These are phyloP conservation scores for Beta lomatogona DNA, from an alignment of 179 eudicot genomes.

Conservation along the genomic window DNA sequence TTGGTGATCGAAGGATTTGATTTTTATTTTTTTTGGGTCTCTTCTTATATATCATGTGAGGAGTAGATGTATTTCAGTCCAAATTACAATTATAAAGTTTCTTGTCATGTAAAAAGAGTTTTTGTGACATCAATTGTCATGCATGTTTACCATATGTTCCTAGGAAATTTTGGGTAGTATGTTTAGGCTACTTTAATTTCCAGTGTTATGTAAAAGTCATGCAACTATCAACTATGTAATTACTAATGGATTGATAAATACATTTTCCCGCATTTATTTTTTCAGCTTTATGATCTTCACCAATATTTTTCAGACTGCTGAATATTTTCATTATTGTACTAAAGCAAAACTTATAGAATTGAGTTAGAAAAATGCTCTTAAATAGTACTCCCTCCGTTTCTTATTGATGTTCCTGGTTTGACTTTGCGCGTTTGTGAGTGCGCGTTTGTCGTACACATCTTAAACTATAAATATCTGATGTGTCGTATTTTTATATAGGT, in stretches of 20 bases:
- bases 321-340: not conserved
- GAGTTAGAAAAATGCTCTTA: too few species aligned
- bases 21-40: too few species aligned
- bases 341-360: too few species aligned
- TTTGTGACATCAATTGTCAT: not conserved
- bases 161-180: not conserved
- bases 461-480: too few species aligned
- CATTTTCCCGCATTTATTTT: not conserved
- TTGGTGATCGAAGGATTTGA: conserved; percentile 7
- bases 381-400: too few species aligned
- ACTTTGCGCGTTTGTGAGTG: too few species aligned
- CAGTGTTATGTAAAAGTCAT: not conserved
- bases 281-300: not conserved
- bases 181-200: conserved; percentile 9
- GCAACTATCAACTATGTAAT: conserved; percentile 1
- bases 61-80: conserved; percentile 25
- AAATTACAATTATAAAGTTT: not conserved
- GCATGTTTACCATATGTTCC: not conserved
- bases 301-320: not conserved
- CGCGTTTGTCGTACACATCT: too few species aligned
- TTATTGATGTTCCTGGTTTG: too few species aligned
- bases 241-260: conserved; percentile 16
- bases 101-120: not conserved
- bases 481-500: too few species aligned
- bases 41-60: conserved; percentile 6